These are phyloP conservation scores for Bolboschoenoplectus hybrid DNA, from an alignment of 202 grass and related monocot genomes.

Conservation along the genomic window DNA sequence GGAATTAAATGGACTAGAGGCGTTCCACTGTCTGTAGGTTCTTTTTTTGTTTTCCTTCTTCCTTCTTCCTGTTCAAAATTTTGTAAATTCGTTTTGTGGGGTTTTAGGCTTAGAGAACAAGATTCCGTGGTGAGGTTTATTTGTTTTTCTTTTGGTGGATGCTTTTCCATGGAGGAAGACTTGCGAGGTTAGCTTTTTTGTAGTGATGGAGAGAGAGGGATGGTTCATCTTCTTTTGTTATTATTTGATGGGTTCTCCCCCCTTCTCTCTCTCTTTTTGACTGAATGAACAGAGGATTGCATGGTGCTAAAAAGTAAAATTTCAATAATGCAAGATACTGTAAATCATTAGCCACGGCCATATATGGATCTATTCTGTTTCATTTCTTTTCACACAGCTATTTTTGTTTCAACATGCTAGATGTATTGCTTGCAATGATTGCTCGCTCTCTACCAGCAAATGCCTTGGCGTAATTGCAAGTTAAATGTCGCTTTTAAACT, in stretches of 20 bases:
- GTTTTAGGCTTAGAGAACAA: slow-evolving; percentile 36
- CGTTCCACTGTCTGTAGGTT: not conserved
- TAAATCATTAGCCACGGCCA: not conserved
- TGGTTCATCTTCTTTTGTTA: slow-evolving; percentile 35
- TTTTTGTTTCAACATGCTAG: not conserved
- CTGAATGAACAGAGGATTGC: slow-evolving; percentile 16
- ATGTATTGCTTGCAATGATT: slow-evolving; percentile 18
- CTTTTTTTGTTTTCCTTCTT: not conserved
- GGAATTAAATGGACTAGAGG: slow-evolving; percentile 14
- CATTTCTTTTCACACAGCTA: not conserved
- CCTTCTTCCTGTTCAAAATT: slow-evolving; percentile 28
- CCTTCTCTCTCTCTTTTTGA: not conserved
- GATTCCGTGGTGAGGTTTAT: not conserved
- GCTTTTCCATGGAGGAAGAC: slow-evolving; percentile 15
- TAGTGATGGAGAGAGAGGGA: slow-evolving; percentile 16
- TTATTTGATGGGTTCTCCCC: slow-evolving; percentile 28
- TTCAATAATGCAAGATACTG: slow-evolving; percentile 30
- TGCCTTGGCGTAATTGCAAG: not conserved
- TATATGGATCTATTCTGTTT: not conserved
- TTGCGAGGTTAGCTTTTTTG: slow-evolving; percentile 22
- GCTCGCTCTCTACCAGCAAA: not conserved
- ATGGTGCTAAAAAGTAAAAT: slow-evolving; percentile 30
- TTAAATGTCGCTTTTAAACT: slow-evolving; percentile 6
- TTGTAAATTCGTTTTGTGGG: slow-evolving; percentile 36
- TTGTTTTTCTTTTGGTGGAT: slow-evolving; percentile 32